Percentiles rank a stretch among this genome's conserved stretches.
Evolutionary conservation across 2,329 filamentous ascomycete genomes (phyloP).

Genomic region (Amauroascus verrucosus): DNA sequence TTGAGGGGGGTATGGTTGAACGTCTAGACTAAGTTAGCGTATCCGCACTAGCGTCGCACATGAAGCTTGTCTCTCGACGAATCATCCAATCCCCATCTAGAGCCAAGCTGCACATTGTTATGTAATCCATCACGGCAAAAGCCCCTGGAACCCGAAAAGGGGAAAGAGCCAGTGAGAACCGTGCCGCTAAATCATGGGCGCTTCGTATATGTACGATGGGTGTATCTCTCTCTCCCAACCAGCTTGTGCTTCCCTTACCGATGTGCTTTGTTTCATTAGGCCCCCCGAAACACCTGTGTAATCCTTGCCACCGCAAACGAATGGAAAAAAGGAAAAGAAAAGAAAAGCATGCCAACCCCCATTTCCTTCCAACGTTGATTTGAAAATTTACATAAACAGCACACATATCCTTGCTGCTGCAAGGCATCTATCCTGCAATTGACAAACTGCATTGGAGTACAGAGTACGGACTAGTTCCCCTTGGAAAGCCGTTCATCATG

Average conservation of each 20-base stretch:
- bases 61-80: not conserved
- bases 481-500: not conserved
- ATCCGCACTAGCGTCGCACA: not conserved
- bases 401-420: not conserved
- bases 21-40: conserved; percentile 8
- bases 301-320: not conserved
- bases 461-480: not conserved
- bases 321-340: not conserved
- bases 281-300: too few species aligned
- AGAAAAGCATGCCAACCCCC: not conserved
- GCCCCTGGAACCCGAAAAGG: too few species aligned
- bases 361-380: not conserved
- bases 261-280: too few species aligned
- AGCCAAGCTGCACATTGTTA: not conserved
- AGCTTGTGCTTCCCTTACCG: too few species aligned
- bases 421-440: not conserved
- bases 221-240: too few species aligned
- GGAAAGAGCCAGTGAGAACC: not conserved
- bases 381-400: not conserved
- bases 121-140: conserved; percentile 2
- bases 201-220: not conserved
- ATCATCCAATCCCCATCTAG: not conserved
- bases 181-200: not conserved
- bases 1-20: not conserved
- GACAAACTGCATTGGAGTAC: not conserved